Conservation (phyloP, 1,284 basidiomycete species). For the Coniferiporia sulphurascens region DNA sequence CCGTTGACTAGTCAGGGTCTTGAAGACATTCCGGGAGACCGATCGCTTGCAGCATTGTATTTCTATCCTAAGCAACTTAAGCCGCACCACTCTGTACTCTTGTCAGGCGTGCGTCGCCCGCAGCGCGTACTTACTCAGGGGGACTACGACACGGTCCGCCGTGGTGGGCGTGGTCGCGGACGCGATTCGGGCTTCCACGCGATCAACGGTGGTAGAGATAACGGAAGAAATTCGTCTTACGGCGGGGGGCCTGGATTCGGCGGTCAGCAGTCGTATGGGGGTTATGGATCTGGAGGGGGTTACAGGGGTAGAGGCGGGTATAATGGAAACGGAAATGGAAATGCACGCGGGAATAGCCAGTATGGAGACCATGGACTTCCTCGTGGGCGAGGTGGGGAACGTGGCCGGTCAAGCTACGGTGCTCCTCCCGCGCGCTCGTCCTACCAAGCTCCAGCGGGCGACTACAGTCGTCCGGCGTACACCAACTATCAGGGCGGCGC, state of each 20-base stretch:
- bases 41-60: constrained; percentile 83
- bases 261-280: constrained; percentile 20
- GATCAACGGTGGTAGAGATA: constrained; percentile 23
- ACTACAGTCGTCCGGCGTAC: constrained; percentile 7
- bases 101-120: constrained; percentile 69
- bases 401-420: constrained; percentile 7
- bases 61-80: constrained; percentile 84
- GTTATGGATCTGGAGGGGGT: constrained; percentile 20
- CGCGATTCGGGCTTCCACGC: constrained; percentile 23
- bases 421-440: constrained; percentile 9
- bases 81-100: constrained; percentile 82
- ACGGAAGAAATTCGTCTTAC: constrained; percentile 10
- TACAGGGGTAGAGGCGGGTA: constrained; percentile 19
- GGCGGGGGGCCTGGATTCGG: constrained; percentile 18
- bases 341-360: neutral
- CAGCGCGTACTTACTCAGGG: constrained; percentile 59
- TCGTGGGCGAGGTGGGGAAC: constrained; percentile 9
- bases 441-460: constrained; percentile 1
- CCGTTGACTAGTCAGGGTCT: constrained; percentile 58
- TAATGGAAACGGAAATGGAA: constrained; percentile 11
- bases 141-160: constrained; percentile 67
- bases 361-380: constrained; percentile 3
- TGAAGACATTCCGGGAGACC: constrained; percentile 82
- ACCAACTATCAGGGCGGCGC: constrained; percentile 2
- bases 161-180: constrained; percentile 39